Conservation (phyloP, 495 filamentous ascomycete species). For the Penicillium arizonense region DNA sequence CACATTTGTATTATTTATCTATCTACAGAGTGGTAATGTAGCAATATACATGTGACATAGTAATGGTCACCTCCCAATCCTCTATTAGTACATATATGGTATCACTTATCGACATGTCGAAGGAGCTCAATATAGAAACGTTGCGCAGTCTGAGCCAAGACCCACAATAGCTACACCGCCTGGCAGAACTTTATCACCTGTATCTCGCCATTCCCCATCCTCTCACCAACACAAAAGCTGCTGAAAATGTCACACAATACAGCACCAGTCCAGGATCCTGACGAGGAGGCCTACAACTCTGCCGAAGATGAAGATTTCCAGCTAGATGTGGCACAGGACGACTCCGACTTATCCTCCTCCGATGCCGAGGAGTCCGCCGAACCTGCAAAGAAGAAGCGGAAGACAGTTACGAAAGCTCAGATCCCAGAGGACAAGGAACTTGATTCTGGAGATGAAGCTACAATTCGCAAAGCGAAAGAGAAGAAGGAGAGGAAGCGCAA, state of each 20-base stretch:
- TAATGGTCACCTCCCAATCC: no score
- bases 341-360: slow-evolving; percentile 39
- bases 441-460: slow-evolving; percentile 76
- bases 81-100: no score
- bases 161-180: no score
- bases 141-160: no score
- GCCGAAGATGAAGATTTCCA: slow-evolving; percentile 76
- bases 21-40: no score
- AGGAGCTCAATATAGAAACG: no score
- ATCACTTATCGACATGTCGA: no score
- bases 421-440: slow-evolving; percentile 36
- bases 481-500: slow-evolving; percentile 54
- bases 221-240: not conserved
- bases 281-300: slow-evolving; percentile 65
- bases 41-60: no score
- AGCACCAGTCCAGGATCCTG: slow-evolving; percentile 21
- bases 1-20: no score
- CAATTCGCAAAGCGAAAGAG: slow-evolving; percentile 60
- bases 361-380: slow-evolving; percentile 33
- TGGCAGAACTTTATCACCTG: slow-evolving; percentile 15
- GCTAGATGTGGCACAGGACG: slow-evolving; percentile 53
- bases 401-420: slow-evolving; percentile 26
- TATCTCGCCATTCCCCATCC: not conserved
- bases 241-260: slow-evolving; percentile 31
- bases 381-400: slow-evolving; percentile 43